Percentiles rank a stretch among this genome's conserved stretches.
Conservation (phyloP, 129 eudicot species). For the Tagetes patula region DNA sequence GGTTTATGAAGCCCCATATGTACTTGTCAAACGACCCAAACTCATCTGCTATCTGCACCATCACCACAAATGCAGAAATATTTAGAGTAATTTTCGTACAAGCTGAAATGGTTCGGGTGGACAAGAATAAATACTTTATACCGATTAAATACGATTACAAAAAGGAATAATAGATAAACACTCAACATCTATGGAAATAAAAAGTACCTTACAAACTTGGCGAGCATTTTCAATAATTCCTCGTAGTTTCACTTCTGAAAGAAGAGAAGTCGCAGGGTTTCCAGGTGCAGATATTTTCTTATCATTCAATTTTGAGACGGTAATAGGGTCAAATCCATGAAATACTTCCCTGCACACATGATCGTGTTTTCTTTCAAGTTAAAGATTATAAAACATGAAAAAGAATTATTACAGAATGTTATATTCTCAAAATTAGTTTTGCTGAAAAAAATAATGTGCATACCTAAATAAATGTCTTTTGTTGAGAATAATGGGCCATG, state of each 20-base stretch:
- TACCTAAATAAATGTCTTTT: slow-evolving; percentile 79
- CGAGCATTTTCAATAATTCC: slow-evolving; percentile 82
- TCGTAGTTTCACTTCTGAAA: slow-evolving; percentile 79
- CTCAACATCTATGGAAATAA: neutral
- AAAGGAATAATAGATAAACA: neutral
- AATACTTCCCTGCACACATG: slow-evolving; percentile 68
- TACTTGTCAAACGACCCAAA: slow-evolving; percentile 85
- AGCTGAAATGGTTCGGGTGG: neutral
- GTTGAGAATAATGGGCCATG: slow-evolving; percentile 88
- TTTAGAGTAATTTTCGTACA: neutral
- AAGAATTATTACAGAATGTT: neutral
- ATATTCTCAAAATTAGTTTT: neutral
- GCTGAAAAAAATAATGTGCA: neutral
- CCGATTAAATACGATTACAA: neutral
- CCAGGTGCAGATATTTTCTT: slow-evolving; percentile 66
- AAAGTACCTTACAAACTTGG: slow-evolving; percentile 74
- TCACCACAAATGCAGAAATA: slow-evolving; percentile 12
- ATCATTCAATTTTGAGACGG: slow-evolving; percentile 73
- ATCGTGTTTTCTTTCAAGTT: slow-evolving; percentile 16
- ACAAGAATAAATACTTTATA: neutral
- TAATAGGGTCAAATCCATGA: slow-evolving; percentile 69
- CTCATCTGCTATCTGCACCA: slow-evolving; percentile 68
- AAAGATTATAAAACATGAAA: slow-evolving; percentile 4
- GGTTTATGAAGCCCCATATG: slow-evolving; percentile 87
- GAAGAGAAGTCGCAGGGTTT: slow-evolving; percentile 68